Percentiles rank a stretch among this genome's conserved stretches.
Evolutionary conservation across 78 protist genomes (phyloP).

Genomic region (Tieghemostelium lacteum): DNA sequence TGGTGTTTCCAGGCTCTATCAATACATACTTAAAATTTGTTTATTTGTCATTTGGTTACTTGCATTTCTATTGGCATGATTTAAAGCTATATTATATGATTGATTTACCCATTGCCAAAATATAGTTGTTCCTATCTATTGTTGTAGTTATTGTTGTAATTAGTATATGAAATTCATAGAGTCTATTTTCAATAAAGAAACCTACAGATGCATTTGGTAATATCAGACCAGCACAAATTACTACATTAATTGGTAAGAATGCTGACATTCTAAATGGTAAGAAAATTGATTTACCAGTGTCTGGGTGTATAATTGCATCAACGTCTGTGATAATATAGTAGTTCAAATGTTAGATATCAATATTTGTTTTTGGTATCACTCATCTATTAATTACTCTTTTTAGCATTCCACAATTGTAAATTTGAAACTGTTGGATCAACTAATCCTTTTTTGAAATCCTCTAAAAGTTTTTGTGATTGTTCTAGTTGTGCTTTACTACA

Average conservation of each 20-base stretch:
- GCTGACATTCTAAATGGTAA: conserved; percentile 84
- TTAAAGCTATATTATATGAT: conserved; percentile 83
- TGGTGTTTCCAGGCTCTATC: background rate
- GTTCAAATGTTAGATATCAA: too few species aligned
- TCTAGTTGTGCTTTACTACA: conserved; percentile 38
- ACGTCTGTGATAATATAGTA: background rate
- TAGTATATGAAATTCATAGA: background rate
- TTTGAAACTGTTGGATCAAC: conserved; percentile 19
- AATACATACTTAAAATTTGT: conserved; percentile 38
- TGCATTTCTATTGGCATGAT: conserved; percentile 85
- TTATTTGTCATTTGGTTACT: conserved; percentile 68
- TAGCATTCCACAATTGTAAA: conserved; percentile 86
- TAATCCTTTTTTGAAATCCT: conserved; percentile 64
- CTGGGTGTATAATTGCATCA: conserved; percentile 87
- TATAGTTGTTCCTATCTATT: conserved; percentile 57
- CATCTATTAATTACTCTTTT: conserved; percentile 27
- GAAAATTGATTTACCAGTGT: conserved; percentile 82
- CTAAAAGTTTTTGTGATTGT: conserved; percentile 38
- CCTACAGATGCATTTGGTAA: conserved; percentile 56
- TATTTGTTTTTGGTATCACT: background rate
- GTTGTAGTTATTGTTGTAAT: background rate
- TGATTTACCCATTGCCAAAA: conserved; percentile 91
- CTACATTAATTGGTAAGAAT: conserved; percentile 83
- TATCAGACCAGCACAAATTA: conserved; percentile 78
- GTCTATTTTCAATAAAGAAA: too few species aligned